phyloP scores from a whole-genome alignment of 192 early-diverging fungal genomes.

The Podila epigama region DNA sequence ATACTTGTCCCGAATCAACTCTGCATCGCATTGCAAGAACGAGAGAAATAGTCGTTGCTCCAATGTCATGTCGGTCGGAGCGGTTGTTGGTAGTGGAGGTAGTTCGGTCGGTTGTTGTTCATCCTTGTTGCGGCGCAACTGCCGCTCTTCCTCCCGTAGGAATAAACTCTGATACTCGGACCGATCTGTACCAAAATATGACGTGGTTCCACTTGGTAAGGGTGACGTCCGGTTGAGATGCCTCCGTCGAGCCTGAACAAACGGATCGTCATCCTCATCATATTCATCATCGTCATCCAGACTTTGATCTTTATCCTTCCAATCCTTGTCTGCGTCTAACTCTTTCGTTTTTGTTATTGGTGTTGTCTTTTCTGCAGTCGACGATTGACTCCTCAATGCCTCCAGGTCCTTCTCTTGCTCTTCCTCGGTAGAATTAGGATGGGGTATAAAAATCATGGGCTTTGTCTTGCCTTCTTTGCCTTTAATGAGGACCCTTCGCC shows the following conservation, averaged over 20 bases:
- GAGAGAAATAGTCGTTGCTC: slow-evolving; percentile 73
- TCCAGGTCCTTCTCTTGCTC: slow-evolving; percentile 26
- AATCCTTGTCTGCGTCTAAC: neutral
- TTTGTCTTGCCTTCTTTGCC: slow-evolving; percentile 36
- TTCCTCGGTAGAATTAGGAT: slow-evolving; percentile 40
- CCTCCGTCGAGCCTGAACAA: slow-evolving; percentile 6
- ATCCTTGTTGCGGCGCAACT: neutral
- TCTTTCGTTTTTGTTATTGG: neutral
- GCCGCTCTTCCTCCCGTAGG: slow-evolving; percentile 4
- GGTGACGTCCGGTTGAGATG: slow-evolving; percentile 28
- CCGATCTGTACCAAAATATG: slow-evolving; percentile 20
- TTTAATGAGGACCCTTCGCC: slow-evolving; percentile 19
- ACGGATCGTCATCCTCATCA: slow-evolving; percentile 38
- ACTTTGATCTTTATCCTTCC: slow-evolving; percentile 2
- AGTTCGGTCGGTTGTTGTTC: neutral
- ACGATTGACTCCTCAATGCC: slow-evolving; percentile 8
- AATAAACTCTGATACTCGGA: slow-evolving; percentile 32
- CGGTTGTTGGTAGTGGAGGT: neutral
- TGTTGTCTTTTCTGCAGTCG: neutral
- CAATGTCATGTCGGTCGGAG: slow-evolving; percentile 56
- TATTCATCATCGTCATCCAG: slow-evolving; percentile 1
- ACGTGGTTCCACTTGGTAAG: slow-evolving; percentile 19
- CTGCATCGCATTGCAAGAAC: slow-evolving; percentile 67
- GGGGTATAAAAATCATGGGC: slow-evolving; percentile 46
- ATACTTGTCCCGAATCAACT: slow-evolving; percentile 48